These are phyloP conservation scores for Macroventuria anomochaeta DNA, from an alignment of 2,329 filamentous ascomycete species.

Conservation along the genomic window DNA sequence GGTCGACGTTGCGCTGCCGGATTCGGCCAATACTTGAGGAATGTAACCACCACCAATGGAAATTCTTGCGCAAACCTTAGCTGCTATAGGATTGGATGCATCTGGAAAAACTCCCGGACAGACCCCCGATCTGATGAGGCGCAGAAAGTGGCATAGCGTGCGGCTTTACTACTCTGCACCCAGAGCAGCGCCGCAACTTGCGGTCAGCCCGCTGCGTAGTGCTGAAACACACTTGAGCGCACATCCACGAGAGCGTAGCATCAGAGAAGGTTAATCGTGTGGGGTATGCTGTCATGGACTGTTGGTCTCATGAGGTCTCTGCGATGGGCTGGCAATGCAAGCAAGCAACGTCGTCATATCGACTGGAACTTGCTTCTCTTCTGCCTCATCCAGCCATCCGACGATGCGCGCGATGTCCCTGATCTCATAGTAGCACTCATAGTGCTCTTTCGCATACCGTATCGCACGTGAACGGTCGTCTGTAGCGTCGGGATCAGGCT, in stretches of 20 bases:
- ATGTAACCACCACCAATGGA: slow-evolving; percentile 13
- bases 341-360: slow-evolving; percentile 7
- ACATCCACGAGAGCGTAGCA: slow-evolving; percentile 10
- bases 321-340: background rate
- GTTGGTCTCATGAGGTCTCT: slow-evolving; percentile 1
- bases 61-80: slow-evolving; percentile 9
- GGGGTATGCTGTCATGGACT: slow-evolving; percentile 2
- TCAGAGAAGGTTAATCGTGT: background rate
- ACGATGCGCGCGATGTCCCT: slow-evolving; percentile 27
- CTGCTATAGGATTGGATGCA: background rate
- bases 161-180: slow-evolving; percentile 10
- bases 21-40: slow-evolving; percentile 14
- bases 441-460: slow-evolving; percentile 31
- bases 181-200: slow-evolving; percentile 3
- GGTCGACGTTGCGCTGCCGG: slow-evolving; percentile 17
- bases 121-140: background rate
- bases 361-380: background rate
- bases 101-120: slow-evolving; percentile 3
- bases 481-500: slow-evolving; percentile 21
- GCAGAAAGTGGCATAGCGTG: background rate
- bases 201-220: slow-evolving; percentile 14
- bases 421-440: slow-evolving; percentile 31
- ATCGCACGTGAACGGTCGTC: slow-evolving; percentile 29
- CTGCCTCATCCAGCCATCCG: slow-evolving; percentile 18
- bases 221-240: slow-evolving; percentile 6